Evolutionary conservation across 1,139 yeast genomes (phyloP), one percentile per base, ranked within the genome.

Genomic region (Yamadazyma kanchanaburiensis): DNA sequence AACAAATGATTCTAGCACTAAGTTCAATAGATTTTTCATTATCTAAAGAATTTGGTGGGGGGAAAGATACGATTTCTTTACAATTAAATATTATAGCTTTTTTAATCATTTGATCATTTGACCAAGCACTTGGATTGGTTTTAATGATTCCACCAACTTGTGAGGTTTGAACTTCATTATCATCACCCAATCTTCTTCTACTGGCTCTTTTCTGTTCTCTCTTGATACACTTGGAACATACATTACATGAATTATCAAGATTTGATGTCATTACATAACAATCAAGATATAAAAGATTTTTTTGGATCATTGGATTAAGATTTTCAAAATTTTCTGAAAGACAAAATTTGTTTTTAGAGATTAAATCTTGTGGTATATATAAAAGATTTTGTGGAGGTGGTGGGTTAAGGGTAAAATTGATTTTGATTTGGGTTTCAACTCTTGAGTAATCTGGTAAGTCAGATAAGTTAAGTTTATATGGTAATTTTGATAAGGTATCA

Each of bases 161-260:
- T 16, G 31, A 38, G 15, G 42, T 49, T n/a, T 48, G 45, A 15
- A 32, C 38, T n/a, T n/a, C n/a, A n/a, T n/a, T n/a, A n/a, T n/a
- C n/a, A n/a, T n/a, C n/a, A 22, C 87, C 88, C 5, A 79, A 71
- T 51, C 84, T 82, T 45, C 89, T 77, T 69, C 91, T 80, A 35
- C 91, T 83, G 1, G 97, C 97, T 45, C 98, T 74, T 58, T 89
- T 86, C 49, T 85, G 84, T 56, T 91, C 97, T 46, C 98, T 73
- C 52, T 86, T 82, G 46, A 88, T 80, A 64, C 98, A 91, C 46
- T 94, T 76, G 16, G 80, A 54, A 60, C 98, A 91, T 41, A 87
- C 88, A 47, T 77, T 77, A 43, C 95, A 84, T 6, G 83, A 75
- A 30, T 64, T 63, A 28, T 38, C 65, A 53, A 47, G 64, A 39